phyloP scores from a whole-genome alignment of 164 flowering plant species.

The Magnolia officinalis region DNA sequence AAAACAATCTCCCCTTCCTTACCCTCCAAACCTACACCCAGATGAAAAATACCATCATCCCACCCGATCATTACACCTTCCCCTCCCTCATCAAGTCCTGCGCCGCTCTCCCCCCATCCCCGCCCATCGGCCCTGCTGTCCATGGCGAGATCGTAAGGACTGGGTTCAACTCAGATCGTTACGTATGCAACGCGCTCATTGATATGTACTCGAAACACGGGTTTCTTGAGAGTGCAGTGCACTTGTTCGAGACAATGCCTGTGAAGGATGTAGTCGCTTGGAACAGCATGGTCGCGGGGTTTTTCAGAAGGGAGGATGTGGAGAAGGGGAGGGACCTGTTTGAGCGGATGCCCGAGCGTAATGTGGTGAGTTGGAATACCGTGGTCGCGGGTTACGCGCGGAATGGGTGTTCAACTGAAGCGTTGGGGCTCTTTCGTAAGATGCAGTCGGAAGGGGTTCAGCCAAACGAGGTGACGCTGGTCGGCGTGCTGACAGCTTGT shows the following conservation, averaged over 20 bases:
- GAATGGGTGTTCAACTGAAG: constrained; percentile 14
- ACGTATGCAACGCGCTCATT: constrained; percentile 14
- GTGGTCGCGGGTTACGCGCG: constrained; percentile 19
- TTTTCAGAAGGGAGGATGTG: constrained; percentile 18
- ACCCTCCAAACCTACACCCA: constrained; percentile 15
- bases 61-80: constrained; percentile 23
- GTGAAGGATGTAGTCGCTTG: constrained; percentile 22
- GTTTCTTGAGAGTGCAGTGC: constrained; percentile 8
- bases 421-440: constrained; percentile 17
- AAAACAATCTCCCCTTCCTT: constrained; percentile 9
- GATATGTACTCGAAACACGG: constrained; percentile 17
- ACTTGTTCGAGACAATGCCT: constrained; percentile 17
- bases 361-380: constrained; percentile 22
- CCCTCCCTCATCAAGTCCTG: constrained; percentile 26
- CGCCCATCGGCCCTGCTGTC: constrained; percentile 14
- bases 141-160: constrained; percentile 15
- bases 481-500: constrained; percentile 19
- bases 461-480: constrained; percentile 21
- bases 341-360: constrained; percentile 20
- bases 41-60: constrained; percentile 10
- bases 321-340: constrained; percentile 18
- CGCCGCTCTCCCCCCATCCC: constrained; percentile 11
- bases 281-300: constrained; percentile 28
- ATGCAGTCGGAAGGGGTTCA: constrained; percentile 21
- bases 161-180: constrained; percentile 15